Evolutionary conservation across 495 filamentous ascomycete genomes (phyloP).

Genomic region (Hypoxylon cercidicola): DNA sequence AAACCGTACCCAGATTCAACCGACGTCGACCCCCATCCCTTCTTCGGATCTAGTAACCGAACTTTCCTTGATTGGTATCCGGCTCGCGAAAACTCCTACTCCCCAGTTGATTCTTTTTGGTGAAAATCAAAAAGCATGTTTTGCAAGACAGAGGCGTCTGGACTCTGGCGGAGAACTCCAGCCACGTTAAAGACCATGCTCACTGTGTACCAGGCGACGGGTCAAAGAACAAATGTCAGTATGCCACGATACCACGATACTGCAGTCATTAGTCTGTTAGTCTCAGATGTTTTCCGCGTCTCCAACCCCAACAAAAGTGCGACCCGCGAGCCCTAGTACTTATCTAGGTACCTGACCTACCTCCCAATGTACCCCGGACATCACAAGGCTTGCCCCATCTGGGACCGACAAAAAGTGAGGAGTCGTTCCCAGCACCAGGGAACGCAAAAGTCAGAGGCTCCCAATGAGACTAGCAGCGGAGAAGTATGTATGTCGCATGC

Average conservation of each 20-base stretch:
- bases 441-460: slow-evolving; percentile 6
- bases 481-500: slow-evolving; percentile 5
- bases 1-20: slow-evolving; percentile 30
- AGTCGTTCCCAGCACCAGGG: slow-evolving; percentile 9
- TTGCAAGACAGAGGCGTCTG: slow-evolving; percentile 18
- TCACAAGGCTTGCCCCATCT: slow-evolving; percentile 2
- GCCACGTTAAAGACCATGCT: not conserved
- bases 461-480: slow-evolving; percentile 9
- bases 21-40: slow-evolving; percentile 7
- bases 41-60: slow-evolving; percentile 28
- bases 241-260: slow-evolving; percentile 7
- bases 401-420: slow-evolving; percentile 15
- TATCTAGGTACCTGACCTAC: too few species aligned
- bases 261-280: not conserved
- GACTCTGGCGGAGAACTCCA: slow-evolving; percentile 2
- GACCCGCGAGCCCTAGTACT: slow-evolving; percentile 6
- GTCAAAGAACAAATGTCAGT: not conserved
- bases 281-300: slow-evolving; percentile 14
- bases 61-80: slow-evolving; percentile 3
- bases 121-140: slow-evolving; percentile 4
- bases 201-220: not conserved
- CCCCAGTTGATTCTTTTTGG: slow-evolving; percentile 16
- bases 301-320: slow-evolving; percentile 2
- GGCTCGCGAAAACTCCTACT: slow-evolving; percentile 1
- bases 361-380: slow-evolving; percentile 9